phyloP scores from a whole-genome alignment of 805 yeast genomes.

The Kodamaea nitidulidarum region DNA sequence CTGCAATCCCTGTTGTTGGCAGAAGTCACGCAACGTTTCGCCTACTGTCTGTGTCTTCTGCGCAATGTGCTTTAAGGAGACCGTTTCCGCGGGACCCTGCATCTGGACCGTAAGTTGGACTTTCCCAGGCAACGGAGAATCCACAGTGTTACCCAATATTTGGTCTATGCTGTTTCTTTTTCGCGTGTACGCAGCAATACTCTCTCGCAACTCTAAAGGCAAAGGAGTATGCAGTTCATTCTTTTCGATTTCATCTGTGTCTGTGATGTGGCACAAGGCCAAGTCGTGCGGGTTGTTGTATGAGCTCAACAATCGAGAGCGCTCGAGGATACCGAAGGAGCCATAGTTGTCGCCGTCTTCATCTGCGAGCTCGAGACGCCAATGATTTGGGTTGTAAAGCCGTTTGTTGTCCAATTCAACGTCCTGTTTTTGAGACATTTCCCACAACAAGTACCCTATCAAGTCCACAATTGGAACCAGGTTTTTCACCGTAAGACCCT shows the following conservation, averaged over 20 bases:
- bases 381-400: conserved; percentile 54
- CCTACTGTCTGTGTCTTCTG: conserved; percentile 15
- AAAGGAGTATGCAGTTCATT: conserved; percentile 56
- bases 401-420: neutral
- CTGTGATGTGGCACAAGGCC: conserved; percentile 62
- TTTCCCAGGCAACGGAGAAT: conserved; percentile 10
- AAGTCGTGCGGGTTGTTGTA: conserved; percentile 77
- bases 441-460: conserved; percentile 36
- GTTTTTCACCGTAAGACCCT: conserved; percentile 21
- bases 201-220: conserved; percentile 36
- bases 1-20: conserved; percentile 27
- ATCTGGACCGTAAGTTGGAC: conserved; percentile 8
- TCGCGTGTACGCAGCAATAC: conserved; percentile 16
- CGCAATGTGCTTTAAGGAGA: conserved; percentile 5
- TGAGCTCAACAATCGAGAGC: conserved; percentile 60
- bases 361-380: conserved; percentile 80
- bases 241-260: conserved; percentile 36
- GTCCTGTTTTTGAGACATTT: conserved; percentile 4
- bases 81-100: conserved; percentile 4
- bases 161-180: conserved; percentile 13
- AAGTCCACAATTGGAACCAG: conserved; percentile 34
- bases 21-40: conserved; percentile 24
- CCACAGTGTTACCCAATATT: conserved; percentile 11
- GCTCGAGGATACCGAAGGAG: conserved; percentile 81
- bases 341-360: conserved; percentile 94